These are phyloP conservation scores for Fremontodendron californicum DNA, from an alignment of 345 rosid species.

Conservation along the genomic window DNA sequence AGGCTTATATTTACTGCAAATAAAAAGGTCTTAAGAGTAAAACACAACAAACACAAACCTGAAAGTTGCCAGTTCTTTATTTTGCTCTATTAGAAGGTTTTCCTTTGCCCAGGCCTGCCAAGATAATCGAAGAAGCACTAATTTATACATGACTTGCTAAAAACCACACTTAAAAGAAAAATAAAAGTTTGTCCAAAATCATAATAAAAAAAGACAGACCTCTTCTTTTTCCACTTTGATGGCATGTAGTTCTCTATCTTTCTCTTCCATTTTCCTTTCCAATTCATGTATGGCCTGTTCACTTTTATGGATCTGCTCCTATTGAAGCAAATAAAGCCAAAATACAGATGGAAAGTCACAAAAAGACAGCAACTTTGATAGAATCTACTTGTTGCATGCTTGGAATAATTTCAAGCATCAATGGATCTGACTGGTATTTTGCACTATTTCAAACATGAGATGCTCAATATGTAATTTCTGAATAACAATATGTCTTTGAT, in stretches of 20 bases:
- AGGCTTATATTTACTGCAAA: background rate
- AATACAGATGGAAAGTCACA: background rate
- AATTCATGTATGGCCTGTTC: constrained; percentile 58
- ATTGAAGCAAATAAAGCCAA: constrained; percentile 18
- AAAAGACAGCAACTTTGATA: background rate
- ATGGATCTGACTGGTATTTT: background rate
- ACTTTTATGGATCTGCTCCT: constrained; percentile 78
- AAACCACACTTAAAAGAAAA: background rate
- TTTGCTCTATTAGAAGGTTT: constrained; percentile 81
- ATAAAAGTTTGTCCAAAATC: background rate
- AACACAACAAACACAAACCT: constrained; percentile 39
- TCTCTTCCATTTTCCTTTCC: constrained; percentile 82
- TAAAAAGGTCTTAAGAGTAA: background rate
- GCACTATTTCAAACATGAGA: background rate
- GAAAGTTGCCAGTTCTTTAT: constrained; percentile 74
- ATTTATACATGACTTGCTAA: constrained; percentile 1
- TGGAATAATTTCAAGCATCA: background rate
- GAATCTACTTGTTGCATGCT: background rate
- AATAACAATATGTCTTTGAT: background rate
- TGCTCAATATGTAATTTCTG: background rate
- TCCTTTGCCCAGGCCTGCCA: constrained; percentile 93
- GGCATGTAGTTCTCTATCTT: constrained; percentile 77
- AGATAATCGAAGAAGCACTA: constrained; percentile 11
- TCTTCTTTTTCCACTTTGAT: constrained; percentile 82
- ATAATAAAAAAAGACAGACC: constrained; percentile 36